Evolutionary conservation across 805 yeast species (phyloP).

Genomic region (Wickerhamomyces mucosus): DNA sequence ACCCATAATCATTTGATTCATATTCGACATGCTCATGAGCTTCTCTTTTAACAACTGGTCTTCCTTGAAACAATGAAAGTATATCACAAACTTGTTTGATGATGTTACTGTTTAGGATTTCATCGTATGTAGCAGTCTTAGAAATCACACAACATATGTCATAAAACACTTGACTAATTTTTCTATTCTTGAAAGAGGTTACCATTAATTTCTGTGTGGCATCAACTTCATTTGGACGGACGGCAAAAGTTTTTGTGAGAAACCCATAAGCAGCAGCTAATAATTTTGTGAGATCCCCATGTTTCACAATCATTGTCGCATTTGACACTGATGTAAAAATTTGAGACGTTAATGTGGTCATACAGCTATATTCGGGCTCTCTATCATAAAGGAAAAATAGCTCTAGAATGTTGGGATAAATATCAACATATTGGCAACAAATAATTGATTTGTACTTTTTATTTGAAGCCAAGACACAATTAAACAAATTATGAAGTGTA

Average conservation of each 20-base stretch:
- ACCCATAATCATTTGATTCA: constrained; percentile 63
- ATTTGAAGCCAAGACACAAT: constrained; percentile 56
- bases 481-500: constrained; percentile 52
- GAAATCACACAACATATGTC: constrained; percentile 74
- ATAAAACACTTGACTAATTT: constrained; percentile 70
- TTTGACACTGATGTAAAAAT: constrained; percentile 70
- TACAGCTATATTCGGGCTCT: constrained; percentile 71
- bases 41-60: constrained; percentile 67
- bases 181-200: constrained; percentile 46
- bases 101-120: constrained; percentile 34
- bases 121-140: constrained; percentile 48
- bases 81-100: constrained; percentile 57
- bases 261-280: constrained; percentile 55
- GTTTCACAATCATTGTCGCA: constrained; percentile 51
- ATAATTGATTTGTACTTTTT: constrained; percentile 44
- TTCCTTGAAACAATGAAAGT: constrained; percentile 63
- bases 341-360: constrained; percentile 67
- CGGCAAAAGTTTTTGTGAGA: constrained; percentile 43
- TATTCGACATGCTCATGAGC: constrained; percentile 79
- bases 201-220: constrained; percentile 11
- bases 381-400: constrained; percentile 60
- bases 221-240: constrained; percentile 33
- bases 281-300: constrained; percentile 56
- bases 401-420: constrained; percentile 69
- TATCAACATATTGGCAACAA: constrained; percentile 73